Base-by-base conservation (phyloP, 139 green algal genomes). In the Deuterostichococcus epilithicus region DNA sequence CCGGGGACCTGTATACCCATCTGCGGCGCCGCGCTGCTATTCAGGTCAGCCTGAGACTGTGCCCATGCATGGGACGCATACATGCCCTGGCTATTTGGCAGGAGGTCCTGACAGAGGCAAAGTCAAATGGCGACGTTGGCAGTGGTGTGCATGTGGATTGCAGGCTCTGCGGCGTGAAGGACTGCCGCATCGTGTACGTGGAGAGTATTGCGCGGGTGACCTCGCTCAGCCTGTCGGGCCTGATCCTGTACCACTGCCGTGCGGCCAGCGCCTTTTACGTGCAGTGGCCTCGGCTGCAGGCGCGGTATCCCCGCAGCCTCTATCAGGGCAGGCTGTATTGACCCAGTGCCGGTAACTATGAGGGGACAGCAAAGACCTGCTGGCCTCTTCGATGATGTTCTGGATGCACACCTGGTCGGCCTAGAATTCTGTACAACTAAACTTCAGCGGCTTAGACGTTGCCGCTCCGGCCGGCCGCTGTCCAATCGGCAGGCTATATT, bases 1-100 rank as follows among this genome's bases (percentile, higher is more conserved):
- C 93, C 93, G 2, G 93, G 93, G 0, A 97, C 93, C 25, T 96
- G 91, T 77, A 88, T 97, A 58, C 93, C 93, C 30, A 80, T 97
- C 4, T 91, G 83, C 70, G 76, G 87, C 0, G 82, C 86, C 26
- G 89, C 87, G 1, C 76, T 86, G 34, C 1, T 88, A 25, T 79
- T 81, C 44, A 84, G 86, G 86, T 92, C 52, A 28, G 34, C 26
- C n/a, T n/a, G n/a, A n/a, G n/a, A n/a, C n/a, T n/a, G n/a, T n/a
- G n/a, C n/a, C n/a, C n/a, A n/a, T n/a, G n/a, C n/a, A n/a, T n/a
- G n/a, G n/a, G n/a, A n/a, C n/a, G n/a, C n/a, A n/a, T n/a, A n/a
- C n/a, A n/a, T n/a, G n/a, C n/a, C n/a, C n/a, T n/a, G n/a, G n/a
- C n/a, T n/a, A n/a, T n/a, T n/a, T n/a, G n/a, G n/a, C n/a, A n/a